Base-by-base conservation (phyloP, 192 early-diverging fungal species). In the Coemansia sp. region DNA sequence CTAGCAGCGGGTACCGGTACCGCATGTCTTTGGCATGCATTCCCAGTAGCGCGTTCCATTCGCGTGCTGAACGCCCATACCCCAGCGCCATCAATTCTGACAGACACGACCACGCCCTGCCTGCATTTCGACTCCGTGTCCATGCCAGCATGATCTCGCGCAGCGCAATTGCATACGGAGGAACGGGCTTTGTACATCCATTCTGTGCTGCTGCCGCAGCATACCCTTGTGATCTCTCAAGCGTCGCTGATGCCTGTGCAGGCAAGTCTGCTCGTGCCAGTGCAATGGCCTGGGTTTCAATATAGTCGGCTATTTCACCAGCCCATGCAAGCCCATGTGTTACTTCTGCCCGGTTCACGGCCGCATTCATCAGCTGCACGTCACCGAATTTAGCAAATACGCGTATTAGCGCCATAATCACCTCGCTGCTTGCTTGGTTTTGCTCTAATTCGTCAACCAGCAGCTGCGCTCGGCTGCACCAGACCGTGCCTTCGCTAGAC, bases 11-110 rank as follows among this genome's bases (percentile, higher is more conserved):
- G 39, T 50, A 49, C 23, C 51, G 55, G 56, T 73, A 73, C 50
- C 70, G 70, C 64, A 47, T 51, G 35, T 73, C 70, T 13, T 50
- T 42, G 21, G 70, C 70, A 38, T 73, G 64, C 55, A 73, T 61
- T 10, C 61, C 59, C 33, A 73, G 45, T 26, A 73, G 38, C 36
- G 55, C 63, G 47, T 73, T 73, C 70, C 70, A 73, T 19, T 50
- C 70, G 41, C 59, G 70, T 50, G 51, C 26, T 21, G 45, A 18
- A 21, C 42, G 41, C 35, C 50, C 63, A 14, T 55, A 54, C 2
- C 70, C 70, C n/a, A 44, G 45, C 19, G 37, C 35, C 52, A 59
- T 55, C 11, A 73, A 52, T 55, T 35, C 26, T 16, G 44, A 39
- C 12, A 67, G 18, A 50, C 36, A 37, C 20, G 26, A 39, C 70